These are phyloP conservation scores for Rubia peregrina DNA, from an alignment of 305 asterid species.

Conservation along the genomic window DNA sequence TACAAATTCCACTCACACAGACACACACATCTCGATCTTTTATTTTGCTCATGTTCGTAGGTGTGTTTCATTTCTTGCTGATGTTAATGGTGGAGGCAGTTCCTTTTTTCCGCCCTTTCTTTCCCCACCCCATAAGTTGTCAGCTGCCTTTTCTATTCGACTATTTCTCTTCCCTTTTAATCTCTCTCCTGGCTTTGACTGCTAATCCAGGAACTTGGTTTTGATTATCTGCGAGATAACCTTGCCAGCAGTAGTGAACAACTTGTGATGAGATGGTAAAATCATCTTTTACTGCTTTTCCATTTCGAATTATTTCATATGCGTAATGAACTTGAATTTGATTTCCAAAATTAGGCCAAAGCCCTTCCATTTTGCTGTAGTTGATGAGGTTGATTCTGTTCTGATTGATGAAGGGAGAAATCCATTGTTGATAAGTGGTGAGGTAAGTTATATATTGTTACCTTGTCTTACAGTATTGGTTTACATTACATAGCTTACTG, in stretches of 20 bases:
- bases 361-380: constrained; percentile 97
- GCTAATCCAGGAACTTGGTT: constrained; percentile 78
- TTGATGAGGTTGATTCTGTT: constrained; percentile 98
- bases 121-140: constrained; percentile 2
- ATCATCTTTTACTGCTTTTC: constrained; percentile 15
- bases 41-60: background rate
- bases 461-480: background rate
- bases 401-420: constrained; percentile 98
- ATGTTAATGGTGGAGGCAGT: constrained; percentile 12
- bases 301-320: constrained; percentile 14
- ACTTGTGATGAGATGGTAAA: constrained; percentile 96
- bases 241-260: constrained; percentile 65
- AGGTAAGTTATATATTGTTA: constrained; percentile 44
- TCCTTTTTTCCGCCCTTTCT: background rate
- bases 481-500: background rate
- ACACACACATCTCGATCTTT: background rate
- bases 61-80: background rate
- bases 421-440: constrained; percentile 91
- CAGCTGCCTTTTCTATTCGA: constrained; percentile 10
- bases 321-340: constrained; percentile 7
- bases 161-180: constrained; percentile 7
- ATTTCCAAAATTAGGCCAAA: constrained; percentile 65
- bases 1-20: background rate
- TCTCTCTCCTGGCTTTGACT: background rate
- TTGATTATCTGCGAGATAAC: constrained; percentile 96